Evolutionary conservation across 208 protist genomes (phyloP), one percentile per base, ranked within the genome.

Genomic region (Leishmania major): DNA sequence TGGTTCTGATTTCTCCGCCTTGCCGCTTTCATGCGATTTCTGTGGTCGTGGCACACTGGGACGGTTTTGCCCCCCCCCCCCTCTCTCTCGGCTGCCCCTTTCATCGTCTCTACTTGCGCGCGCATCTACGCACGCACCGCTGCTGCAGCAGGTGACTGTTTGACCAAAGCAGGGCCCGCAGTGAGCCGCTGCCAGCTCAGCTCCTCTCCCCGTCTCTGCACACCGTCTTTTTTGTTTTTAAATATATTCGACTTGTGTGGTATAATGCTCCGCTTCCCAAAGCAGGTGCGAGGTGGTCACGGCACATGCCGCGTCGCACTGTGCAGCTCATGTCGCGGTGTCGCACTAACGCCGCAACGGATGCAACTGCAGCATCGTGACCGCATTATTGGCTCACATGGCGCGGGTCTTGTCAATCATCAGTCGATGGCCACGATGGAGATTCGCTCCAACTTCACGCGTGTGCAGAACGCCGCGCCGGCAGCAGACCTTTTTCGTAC

Each of bases 401-500:
- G 94, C 5, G 92, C 93, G 0, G 93, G 93, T 3, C 60, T 96
- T 28, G 87, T 94, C 5, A 82, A 89, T 64, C 92, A 96, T 78
- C 74, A 87, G 31, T 88, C 89, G 6, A 92, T 96, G 86, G 76
- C 90, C 31, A 84, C 83, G 3, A 73, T 75, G 28, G 62, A 84
- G 1, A 66, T 83, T 6, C 45, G 77, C n/a, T 59, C 82, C 25
- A 78, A 66, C 45, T 83, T 87, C 43, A 75, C 85, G 19, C 85
- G 79, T 25, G 75, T 90, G 17, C 84, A 88, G 2, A 80, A 84
- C 53, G 86, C 94, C 35, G 73, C 94, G 0, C 87, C 88, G 3
- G 88, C 94, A 7, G 92, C 94, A 0, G 94, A 97, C 81, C 87
- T 97, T 25, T 90, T 92, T 72, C 91, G 88, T 43, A 96, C 93